Conservation (phyloP, 2,329 filamentous ascomycete genomes). For the Aspergillus texensis region DNA sequence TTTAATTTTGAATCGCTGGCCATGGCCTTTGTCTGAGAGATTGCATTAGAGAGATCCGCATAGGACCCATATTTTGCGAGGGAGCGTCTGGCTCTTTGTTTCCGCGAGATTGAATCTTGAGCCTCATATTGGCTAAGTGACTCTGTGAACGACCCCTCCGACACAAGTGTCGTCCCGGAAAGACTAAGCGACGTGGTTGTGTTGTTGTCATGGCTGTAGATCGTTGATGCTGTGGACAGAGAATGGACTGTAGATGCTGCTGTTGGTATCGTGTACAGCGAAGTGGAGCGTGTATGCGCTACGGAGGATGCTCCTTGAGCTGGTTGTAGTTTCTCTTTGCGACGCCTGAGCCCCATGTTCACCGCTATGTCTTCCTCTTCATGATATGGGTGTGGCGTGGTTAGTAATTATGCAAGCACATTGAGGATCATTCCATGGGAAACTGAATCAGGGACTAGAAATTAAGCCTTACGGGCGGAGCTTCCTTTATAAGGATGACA, state of each 20-base stretch:
- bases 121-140: neutral
- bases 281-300: neutral
- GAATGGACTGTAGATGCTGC: neutral
- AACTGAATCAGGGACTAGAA: neutral
- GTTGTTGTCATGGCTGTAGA: neutral
- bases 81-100: neutral
- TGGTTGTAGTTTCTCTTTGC: neutral
- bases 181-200: neutral
- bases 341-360: neutral
- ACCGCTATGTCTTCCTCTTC: neutral
- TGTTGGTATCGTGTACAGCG: neutral
- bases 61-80: constrained; percentile 10
- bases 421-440: neutral
- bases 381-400: neutral
- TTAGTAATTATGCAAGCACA: neutral
- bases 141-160: neutral
- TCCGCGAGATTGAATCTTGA: neutral
- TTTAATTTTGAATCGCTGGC: constrained; percentile 21
- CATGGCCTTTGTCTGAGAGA: constrained; percentile 22
- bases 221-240: neutral
- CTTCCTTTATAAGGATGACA: too few relatives aligned
- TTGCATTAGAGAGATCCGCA: constrained; percentile 5
- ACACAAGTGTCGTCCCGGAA: neutral
- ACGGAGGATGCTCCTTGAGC: neutral
- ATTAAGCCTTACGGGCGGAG: neutral